Base-by-base conservation (phyloP, 345 rosid species). In the Camelina hispida region DNA sequence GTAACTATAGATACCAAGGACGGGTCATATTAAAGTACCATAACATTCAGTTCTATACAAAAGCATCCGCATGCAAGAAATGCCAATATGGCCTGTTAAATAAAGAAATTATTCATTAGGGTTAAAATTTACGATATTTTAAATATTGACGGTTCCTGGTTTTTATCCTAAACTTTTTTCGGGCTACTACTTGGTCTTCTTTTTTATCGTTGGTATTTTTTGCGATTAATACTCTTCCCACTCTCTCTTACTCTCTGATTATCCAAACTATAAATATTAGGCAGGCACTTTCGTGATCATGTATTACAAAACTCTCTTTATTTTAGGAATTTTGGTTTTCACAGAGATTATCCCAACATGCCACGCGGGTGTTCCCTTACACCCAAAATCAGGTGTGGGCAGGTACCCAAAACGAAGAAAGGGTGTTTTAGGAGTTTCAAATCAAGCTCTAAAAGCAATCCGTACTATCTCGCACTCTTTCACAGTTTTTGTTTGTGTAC, bases 351-450 rank as follows among this genome's bases (percentile, higher is more conserved):
- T 59, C 37, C 61, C 62, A 58, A 38, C 50, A 74, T 65, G 65
- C 46, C 73, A 69, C 73, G 73, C 38, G 73, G 73, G 57, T 17
- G 58, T 46, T 34, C 48, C 37, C 57, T 6, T n/a, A n/a, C 70
- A 55, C 28, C 48, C 11, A 22, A 43, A 63, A 63, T 42, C 46
- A 72, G 55, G 38, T 58, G 74, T 47, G 56, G 44, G 18, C 65
- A 13, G 56, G 62, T 63, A 42, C 20, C 2, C 9, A 18, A 73
- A 15, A 23, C 20, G 20, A 13, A 25, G 15, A 18, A 30, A 62
- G 25, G 54, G 9, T 35, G 13, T 47, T 66, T 42, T 43, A 5
- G 55, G 32, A 64, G 20, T 55, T 64, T 55, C 5, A 0, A 6
- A 8, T 34, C 4, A 34, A 15, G 5, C 55, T 15, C 12, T 15